Percentiles rank a stretch among this genome's conserved stretches.
Conservation (phyloP, 179 eudicot species). For the Heliamphora pulchella region DNA sequence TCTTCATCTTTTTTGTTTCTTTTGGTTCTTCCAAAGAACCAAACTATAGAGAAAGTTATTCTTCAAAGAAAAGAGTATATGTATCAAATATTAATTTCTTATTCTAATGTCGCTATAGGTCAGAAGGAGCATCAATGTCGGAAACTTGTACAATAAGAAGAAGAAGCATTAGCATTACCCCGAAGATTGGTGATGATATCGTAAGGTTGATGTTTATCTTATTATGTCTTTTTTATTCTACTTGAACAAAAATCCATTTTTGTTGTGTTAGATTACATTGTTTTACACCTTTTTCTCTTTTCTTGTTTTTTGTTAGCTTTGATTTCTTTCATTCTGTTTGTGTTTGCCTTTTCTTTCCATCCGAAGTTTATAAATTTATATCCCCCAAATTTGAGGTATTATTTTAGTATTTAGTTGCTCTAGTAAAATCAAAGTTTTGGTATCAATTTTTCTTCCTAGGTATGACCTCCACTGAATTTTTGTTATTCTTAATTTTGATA, state of each 20-base stretch:
- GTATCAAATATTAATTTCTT: constrained; percentile 8
- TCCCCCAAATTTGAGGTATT: neutral
- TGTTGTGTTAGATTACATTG: neutral
- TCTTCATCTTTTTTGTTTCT: neutral
- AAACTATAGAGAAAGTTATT: neutral
- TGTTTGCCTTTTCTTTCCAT: neutral
- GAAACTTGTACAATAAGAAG: constrained; percentile 77
- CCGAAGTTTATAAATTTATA: neutral
- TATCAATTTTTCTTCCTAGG: neutral
- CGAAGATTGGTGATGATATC: constrained; percentile 96
- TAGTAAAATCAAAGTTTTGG: neutral
- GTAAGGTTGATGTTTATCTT: constrained; percentile 58
- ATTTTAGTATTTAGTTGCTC: constrained; percentile 6
- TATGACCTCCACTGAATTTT: neutral
- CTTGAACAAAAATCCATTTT: neutral
- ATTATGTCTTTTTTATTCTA: neutral
- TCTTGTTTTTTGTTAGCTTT: too few species aligned
- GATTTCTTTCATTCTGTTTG: too few species aligned
- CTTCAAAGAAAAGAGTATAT: neutral
- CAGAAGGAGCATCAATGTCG: constrained; percentile 70
- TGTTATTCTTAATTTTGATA: neutral
- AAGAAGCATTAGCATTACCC: constrained; percentile 96
- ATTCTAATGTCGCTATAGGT: constrained; percentile 36
- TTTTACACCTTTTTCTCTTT: neutral
- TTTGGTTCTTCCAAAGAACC: neutral